Base-by-base conservation (phyloP, 768 basidiomycete species). In the Lactarius indigo region DNA sequence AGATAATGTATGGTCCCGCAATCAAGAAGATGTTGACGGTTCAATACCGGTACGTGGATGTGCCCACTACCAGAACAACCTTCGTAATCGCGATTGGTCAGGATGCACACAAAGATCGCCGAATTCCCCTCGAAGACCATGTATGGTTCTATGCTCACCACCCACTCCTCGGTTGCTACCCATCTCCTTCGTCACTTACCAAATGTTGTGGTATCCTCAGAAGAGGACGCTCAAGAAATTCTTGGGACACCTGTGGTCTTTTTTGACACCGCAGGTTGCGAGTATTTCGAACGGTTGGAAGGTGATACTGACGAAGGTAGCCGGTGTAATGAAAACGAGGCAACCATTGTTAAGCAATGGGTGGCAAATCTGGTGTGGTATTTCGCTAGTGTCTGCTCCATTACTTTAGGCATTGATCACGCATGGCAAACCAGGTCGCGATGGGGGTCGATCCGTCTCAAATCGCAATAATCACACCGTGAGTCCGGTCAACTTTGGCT, bases 291-390 rank as follows among this genome's bases (percentile, higher is more conserved):
- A 74, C 80, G 92, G 18, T 74, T 86, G 0, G 90, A 92, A 37
- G 88, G 84, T 0, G 88, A 89, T 64, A 80, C 82, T n/a, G 92
- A 94, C 72, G 95, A 96, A 72, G 95, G 94, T 0, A 96, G 93
- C 69, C 84, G 89, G 68, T 90, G 87, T 71, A 99, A 99, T 72
- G 96, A 96, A 78, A 98, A 99, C 72, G 97, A 99, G 73, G 94
- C 89, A 0, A 86, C 83, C 13, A 84, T 97, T 12, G 95, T 96
- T 2, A 87, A 85, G 73, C 83, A 82, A 64, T 96, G 94, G 89
- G 87, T 93, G 0, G 84, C 89, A 52, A 88, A 84, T 72, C 77
- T 98, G 75, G 94, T 95, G 68, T 66, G 85, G 73, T 6, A 0
- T 55, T 33, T 26, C 20, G 33, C 13, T 28, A 23, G 26, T 26